Conservation (phyloP, 2,329 filamentous ascomycete species). For the Aspergillus pseudonomiae region DNA sequence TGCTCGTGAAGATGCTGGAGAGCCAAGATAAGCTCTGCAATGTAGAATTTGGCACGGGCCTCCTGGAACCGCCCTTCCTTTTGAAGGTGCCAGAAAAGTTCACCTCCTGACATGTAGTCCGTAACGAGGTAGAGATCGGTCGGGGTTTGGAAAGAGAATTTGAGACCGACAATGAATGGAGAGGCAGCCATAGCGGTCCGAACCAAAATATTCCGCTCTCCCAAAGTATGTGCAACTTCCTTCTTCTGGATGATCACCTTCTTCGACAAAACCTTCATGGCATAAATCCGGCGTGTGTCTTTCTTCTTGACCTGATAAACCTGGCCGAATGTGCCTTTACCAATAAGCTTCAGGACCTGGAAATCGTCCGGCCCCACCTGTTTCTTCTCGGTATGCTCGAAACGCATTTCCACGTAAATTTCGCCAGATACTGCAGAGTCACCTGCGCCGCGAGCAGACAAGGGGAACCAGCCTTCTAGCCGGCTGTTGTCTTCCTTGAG, state of each 20-base stretch:
- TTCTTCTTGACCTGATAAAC: conserved; percentile 98
- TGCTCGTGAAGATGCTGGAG: conserved; percentile 94
- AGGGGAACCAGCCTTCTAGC: conserved; percentile 80
- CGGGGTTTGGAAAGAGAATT: conserved; percentile 97
- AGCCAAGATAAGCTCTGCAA: conserved; percentile 93
- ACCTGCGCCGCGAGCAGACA: conserved; percentile 79
- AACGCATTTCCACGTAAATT: conserved; percentile 82
- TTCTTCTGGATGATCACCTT: conserved; percentile 99
- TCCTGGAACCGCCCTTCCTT: conserved; percentile 96
- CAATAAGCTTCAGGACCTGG: conserved; percentile 92
- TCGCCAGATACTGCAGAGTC: conserved; percentile 79
- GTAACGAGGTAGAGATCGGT: conserved; percentile 98
- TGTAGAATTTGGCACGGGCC: conserved; percentile 95
- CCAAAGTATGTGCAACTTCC: conserved; percentile 94
- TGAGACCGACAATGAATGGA: conserved; percentile 95
- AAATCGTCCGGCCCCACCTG: conserved; percentile 95
- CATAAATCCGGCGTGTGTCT: conserved; percentile 93
- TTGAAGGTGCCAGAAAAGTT: conserved; percentile 98
- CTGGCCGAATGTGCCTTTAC: conserved; percentile 97
- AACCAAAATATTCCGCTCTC: conserved; percentile 95
- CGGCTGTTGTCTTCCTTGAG: conserved; percentile 69
- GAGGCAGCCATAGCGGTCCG: conserved; percentile 95
- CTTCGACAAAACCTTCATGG: conserved; percentile 99
- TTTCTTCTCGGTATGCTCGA: conserved; percentile 84
- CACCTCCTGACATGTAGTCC: conserved; percentile 98